Evolutionary conservation across 768 basidiomycete species (phyloP).

Genomic region (Pholiota molesta): DNA sequence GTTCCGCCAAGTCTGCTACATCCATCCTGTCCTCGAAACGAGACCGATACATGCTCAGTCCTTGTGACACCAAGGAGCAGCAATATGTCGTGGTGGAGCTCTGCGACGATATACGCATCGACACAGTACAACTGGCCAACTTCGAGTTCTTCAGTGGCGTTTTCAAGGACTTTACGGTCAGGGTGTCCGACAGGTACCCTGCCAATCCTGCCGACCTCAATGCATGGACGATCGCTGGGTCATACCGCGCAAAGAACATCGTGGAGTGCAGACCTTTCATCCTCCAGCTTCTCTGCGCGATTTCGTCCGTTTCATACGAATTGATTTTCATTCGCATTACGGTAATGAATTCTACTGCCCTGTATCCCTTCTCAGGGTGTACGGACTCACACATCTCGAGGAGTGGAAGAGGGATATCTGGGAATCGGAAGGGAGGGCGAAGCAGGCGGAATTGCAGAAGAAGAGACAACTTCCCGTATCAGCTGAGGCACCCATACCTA

Average conservation of each 20-base stretch:
- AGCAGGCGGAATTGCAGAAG: slow-evolving; percentile 40
- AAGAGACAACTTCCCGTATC: slow-evolving; percentile 20
- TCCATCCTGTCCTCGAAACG: slow-evolving; percentile 87
- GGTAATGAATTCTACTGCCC: slow-evolving; percentile 97
- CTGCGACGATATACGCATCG: slow-evolving; percentile 96
- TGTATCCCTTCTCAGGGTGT: slow-evolving; percentile 88
- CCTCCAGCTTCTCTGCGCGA: slow-evolving; percentile 70
- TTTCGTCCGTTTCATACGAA: slow-evolving; percentile 92
- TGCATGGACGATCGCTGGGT: slow-evolving; percentile 76
- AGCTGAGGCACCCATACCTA: slow-evolving; percentile 7
- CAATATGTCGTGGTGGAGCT: slow-evolving; percentile 94
- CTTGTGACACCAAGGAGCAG: slow-evolving; percentile 64
- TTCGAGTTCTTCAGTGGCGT: slow-evolving; percentile 98
- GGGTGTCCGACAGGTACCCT: slow-evolving; percentile 81
- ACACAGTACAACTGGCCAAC: slow-evolving; percentile 94
- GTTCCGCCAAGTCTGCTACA: slow-evolving; percentile 77
- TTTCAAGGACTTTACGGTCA: slow-evolving; percentile 89
- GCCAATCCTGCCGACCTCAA: slow-evolving; percentile 53
- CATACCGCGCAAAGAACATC: slow-evolving; percentile 86
- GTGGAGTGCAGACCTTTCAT: slow-evolving; percentile 92
- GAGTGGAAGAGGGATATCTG: slow-evolving; percentile 93
- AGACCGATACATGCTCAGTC: slow-evolving; percentile 96
- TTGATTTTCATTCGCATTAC: slow-evolving; percentile 94
- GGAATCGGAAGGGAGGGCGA: slow-evolving; percentile 68
- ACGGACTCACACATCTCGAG: slow-evolving; percentile 95